Evolutionary conservation across 306 rosid species (phyloP).

Genomic region (Crotalaria pallida): DNA sequence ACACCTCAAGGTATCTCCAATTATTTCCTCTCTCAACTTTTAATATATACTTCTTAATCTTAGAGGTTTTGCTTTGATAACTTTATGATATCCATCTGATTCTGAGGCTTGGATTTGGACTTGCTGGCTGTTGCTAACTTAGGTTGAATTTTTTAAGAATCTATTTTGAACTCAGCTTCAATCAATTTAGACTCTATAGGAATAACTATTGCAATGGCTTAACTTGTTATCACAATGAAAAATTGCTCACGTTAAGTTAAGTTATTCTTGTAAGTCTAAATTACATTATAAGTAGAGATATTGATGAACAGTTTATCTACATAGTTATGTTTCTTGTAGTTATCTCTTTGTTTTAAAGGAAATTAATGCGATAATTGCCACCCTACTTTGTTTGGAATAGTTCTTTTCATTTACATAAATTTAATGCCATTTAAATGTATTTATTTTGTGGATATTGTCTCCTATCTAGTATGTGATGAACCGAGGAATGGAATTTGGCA

Average conservation of each 20-base stretch:
- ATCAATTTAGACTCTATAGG: background rate
- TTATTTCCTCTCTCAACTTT: background rate
- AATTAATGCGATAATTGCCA: conserved; percentile 11
- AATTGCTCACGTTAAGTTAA: background rate
- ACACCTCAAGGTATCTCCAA: conserved; percentile 67
- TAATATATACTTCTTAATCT: background rate
- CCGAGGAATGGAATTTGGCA: conserved; percentile 11
- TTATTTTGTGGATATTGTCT: background rate
- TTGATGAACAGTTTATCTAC: background rate
- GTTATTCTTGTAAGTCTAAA: background rate
- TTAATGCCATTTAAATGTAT: background rate
- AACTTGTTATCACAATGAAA: background rate
- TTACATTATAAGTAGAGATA: background rate
- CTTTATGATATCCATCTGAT: conserved; percentile 1
- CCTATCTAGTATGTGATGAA: conserved; percentile 6
- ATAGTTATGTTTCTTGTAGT: background rate
- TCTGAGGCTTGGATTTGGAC: conserved; percentile 9
- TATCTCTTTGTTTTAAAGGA: background rate
- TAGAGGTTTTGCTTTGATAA: background rate
- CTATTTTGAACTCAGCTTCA: background rate
- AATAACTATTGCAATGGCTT: background rate
- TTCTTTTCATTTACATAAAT: background rate
- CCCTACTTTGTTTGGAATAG: conserved; percentile 7
- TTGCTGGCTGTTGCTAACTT: background rate
- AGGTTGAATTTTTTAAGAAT: background rate